Evolutionary conservation across 352 stramenopile species (phyloP).

Genomic region (Albugo candida): DNA sequence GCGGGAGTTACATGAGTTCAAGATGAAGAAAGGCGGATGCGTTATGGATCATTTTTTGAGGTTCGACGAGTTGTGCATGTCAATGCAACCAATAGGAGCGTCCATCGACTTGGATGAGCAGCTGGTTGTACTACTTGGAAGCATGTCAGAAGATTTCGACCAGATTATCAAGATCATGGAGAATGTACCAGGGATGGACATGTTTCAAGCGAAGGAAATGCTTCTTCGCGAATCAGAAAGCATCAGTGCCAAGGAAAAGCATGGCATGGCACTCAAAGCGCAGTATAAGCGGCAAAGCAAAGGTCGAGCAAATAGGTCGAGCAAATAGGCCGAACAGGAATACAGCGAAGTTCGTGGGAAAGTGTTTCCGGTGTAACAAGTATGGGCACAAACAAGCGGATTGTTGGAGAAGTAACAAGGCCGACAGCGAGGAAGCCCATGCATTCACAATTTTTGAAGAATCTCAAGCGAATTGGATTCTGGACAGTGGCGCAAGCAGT

Average conservation of each 20-base stretch:
- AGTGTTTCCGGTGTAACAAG: background rate
- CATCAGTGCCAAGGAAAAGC: background rate
- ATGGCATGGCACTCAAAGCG: background rate
- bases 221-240: constrained; percentile 4
- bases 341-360: background rate
- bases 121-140: constrained; percentile 1
- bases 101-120: constrained; percentile 5
- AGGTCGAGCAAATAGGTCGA: no score
- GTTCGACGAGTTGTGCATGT: constrained; percentile 12
- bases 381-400: background rate
- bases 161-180: constrained; percentile 5
- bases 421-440: background rate
- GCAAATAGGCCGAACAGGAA: no score
- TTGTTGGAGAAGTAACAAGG: background rate
- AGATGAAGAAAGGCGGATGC: background rate
- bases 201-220: constrained; percentile 10
- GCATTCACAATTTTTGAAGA: background rate
- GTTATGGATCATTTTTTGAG: constrained; percentile 12
- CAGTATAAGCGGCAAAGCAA: no score
- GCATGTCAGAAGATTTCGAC: constrained; percentile 8
- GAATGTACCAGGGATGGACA: background rate
- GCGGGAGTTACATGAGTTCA: constrained; percentile 4
- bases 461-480: background rate
- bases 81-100: constrained; percentile 6
- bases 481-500: constrained; percentile 11